Conservation (phyloP, 352 stramenopile genomes). For the Phytophthora tubulina region DNA sequence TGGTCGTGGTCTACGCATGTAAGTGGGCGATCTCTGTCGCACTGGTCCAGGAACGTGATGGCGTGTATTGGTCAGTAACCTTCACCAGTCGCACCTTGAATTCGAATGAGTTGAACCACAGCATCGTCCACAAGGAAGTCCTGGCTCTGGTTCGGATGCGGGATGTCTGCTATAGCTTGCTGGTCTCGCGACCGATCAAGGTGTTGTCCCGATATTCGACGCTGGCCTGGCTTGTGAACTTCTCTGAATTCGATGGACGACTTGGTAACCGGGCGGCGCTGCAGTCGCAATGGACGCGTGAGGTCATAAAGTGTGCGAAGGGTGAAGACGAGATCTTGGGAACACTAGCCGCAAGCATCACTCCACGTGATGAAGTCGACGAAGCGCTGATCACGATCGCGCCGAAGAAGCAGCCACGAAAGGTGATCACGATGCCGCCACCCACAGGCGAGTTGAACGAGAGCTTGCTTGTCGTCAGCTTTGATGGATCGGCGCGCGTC, state of each 20-base stretch:
- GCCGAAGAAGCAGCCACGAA: slow-evolving; percentile 1
- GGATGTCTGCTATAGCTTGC: too few species aligned
- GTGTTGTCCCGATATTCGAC: neutral
- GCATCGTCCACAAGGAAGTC: too few species aligned
- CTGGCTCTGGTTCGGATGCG: too few species aligned
- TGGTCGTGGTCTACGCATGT: too few species aligned
- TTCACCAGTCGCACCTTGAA: too few species aligned
- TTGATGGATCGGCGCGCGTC: neutral
- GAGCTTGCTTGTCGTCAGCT: neutral
- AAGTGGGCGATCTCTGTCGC: too few species aligned
- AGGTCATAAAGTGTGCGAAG: slow-evolving; percentile 12
- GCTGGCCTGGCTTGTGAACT: neutral
- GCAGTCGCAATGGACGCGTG: neutral
- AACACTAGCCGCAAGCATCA: slow-evolving; percentile 15
- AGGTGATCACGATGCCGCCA: neutral
- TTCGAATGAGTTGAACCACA: too few species aligned
- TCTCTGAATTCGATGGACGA: neutral
- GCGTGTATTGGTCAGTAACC: too few species aligned
- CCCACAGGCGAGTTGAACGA: neutral
- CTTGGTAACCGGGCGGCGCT: slow-evolving; percentile 4
- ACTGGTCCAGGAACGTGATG: too few species aligned
- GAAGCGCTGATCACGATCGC: neutral
- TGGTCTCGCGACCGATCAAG: too few species aligned
- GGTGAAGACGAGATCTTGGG: slow-evolving; percentile 16
- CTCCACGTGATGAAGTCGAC: neutral